phyloP scores from a whole-genome alignment of 345 rosid species.

The Geranium brycei region DNA sequence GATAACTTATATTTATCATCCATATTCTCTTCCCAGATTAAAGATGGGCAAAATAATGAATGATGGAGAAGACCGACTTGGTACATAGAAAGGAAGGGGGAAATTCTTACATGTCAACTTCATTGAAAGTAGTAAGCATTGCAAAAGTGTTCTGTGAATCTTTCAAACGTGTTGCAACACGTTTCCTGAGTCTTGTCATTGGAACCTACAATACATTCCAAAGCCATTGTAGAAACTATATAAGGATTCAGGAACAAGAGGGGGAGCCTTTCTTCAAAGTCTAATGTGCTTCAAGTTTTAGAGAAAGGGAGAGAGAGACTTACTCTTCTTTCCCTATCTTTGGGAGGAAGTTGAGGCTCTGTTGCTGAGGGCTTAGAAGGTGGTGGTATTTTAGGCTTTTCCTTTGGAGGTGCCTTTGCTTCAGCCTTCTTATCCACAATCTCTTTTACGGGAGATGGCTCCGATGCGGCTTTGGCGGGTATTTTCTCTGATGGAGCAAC shows the following conservation, averaged over 20 bases:
- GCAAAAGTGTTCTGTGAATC: slow-evolving; percentile 98
- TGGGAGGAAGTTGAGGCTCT: slow-evolving; percentile 96
- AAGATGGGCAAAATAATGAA: not conserved
- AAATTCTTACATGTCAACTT: slow-evolving; percentile 75
- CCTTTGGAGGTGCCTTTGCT: slow-evolving; percentile 18
- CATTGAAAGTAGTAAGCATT: slow-evolving; percentile 89
- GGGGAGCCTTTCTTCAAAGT: not conserved
- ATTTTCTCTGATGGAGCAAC: slow-evolving; percentile 66
- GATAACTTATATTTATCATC: not conserved
- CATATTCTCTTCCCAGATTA: not conserved
- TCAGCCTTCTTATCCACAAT: slow-evolving; percentile 33
- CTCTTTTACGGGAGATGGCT: slow-evolving; percentile 30
- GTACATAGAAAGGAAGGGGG: too few species aligned
- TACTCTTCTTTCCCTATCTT: slow-evolving; percentile 96
- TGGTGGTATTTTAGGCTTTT: slow-evolving; percentile 15
- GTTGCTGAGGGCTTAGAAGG: slow-evolving; percentile 54
- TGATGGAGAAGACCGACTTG: too few species aligned
- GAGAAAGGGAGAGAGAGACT: slow-evolving; percentile 8
- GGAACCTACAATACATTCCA: slow-evolving; percentile 51
- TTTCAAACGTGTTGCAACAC: slow-evolving; percentile 88
- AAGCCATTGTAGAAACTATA: not conserved
- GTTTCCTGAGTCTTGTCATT: slow-evolving; percentile 93
- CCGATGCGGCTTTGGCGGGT: slow-evolving; percentile 35
- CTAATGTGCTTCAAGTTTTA: not conserved
- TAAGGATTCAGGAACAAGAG: not conserved